Evolutionary conservation across 768 basidiomycete genomes (phyloP), one percentile per base, ranked within the genome.

Genomic region (Russula sp.): DNA sequence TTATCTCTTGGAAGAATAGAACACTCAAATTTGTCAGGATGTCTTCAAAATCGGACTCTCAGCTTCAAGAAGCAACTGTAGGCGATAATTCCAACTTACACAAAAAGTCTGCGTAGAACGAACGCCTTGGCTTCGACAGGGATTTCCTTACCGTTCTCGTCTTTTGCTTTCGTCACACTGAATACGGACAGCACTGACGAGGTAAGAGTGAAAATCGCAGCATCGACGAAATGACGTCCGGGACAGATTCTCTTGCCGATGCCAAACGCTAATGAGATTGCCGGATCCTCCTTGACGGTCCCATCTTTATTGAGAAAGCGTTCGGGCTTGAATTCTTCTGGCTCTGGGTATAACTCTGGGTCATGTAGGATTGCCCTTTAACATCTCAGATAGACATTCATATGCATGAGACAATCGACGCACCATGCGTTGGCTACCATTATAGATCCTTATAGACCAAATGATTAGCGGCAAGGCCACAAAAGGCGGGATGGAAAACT

Each of bases 321-420:
- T 63, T 83, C 81, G 28, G 83, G 83, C 28, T 76, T 73, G 75
- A 82, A 83, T 44, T 68, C 69, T 55, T 57, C 56, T n/a, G 56
- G 56, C 1, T 57, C 56, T 3, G 56, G 28, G 42, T 57, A 57
- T 24, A 28, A 78, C 76, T 3, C 71, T 24, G 76, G 74, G 71
- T 84, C 83, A 69, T 81, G 81, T 5, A 81, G 22, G 9, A 71
- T 65, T 26, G 57, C 66, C 70, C 70, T 71, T 48, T 20, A n/a
- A 28, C 9, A 34, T 44, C 10, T 34, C 32, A 49, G 30, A 32
- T n/a, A 7, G 11, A 26, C 26, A 6, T 40, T 20, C 49, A 28
- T 8, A 40, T 30, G 30, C 34, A 13, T n/a, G 52, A 13, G 13
- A 14, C 9, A 7, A 18, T 9, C 13, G 30, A 48, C 60, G 2